Conservation (phyloP, 805 yeast genomes). For the Blastobotrys muscicola region DNA sequence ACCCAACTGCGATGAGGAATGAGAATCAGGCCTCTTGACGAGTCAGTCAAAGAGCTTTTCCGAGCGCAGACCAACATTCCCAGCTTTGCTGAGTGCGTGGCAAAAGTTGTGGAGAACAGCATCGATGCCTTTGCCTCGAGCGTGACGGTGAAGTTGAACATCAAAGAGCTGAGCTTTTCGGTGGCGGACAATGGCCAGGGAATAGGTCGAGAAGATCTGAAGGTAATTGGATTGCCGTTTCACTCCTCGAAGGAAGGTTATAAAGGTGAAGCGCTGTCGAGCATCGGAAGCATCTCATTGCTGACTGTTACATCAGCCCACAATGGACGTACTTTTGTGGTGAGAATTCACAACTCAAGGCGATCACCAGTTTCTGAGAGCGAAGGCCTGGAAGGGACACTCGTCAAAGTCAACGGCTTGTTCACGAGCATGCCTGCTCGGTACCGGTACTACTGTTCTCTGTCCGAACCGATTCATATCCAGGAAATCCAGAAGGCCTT, state of each 20-base stretch:
- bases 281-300: slow-evolving; percentile 33
- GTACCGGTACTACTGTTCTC: neutral
- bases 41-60: neutral
- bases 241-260: slow-evolving; percentile 38
- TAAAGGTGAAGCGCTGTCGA: slow-evolving; percentile 47
- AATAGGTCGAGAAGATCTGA: slow-evolving; percentile 37
- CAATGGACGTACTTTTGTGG: slow-evolving; percentile 7
- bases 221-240: slow-evolving; percentile 32
- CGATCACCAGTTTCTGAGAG: slow-evolving; percentile 1
- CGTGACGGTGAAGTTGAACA: slow-evolving; percentile 8
- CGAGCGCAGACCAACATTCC: slow-evolving; percentile 6
- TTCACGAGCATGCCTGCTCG: slow-evolving; percentile 22
- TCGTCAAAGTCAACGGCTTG: slow-evolving; percentile 14
- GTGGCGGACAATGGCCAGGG: slow-evolving; percentile 61
- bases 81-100: slow-evolving; percentile 8
- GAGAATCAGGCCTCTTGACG: neutral
- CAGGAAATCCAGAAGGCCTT: no score
- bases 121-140: slow-evolving; percentile 15
- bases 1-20: no score
- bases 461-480: neutral
- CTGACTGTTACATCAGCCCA: slow-evolving; percentile 36
- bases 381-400: slow-evolving; percentile 13
- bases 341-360: slow-evolving; percentile 8
- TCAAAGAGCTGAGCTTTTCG: slow-evolving; percentile 6
- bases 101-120: slow-evolving; percentile 12